Evolutionary conservation across 768 basidiomycete species (phyloP).

Genomic region (Artomyces pyxidatus): DNA sequence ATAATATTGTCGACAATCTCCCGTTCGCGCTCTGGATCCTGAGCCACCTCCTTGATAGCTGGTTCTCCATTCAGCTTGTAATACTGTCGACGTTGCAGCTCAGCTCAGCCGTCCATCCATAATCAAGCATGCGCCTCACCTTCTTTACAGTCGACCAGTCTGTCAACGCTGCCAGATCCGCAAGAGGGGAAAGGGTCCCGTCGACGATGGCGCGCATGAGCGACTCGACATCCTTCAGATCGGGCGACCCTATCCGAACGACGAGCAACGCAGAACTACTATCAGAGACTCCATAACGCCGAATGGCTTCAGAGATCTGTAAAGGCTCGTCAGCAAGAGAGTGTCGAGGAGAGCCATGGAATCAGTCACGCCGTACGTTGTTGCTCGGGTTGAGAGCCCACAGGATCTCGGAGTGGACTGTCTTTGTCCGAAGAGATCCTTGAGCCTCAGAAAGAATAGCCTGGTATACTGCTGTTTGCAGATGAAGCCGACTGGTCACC

Average conservation of each 20-base stretch:
- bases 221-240: conserved; percentile 33
- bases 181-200: conserved; percentile 46
- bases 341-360: neutral
- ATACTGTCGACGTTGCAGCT: conserved; percentile 49
- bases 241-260: conserved; percentile 49
- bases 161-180: conserved; percentile 36
- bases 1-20: conserved; percentile 56
- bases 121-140: too few relatives aligned
- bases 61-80: conserved; percentile 61
- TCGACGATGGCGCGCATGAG: conserved; percentile 50
- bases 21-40: conserved; percentile 29
- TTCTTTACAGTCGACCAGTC: conserved; percentile 74
- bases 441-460: conserved; percentile 64
- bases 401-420: conserved; percentile 87
- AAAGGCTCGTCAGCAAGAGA: neutral
- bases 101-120: too few relatives aligned
- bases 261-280: conserved; percentile 58
- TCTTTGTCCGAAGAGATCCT: conserved; percentile 64
- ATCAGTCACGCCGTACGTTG: conserved; percentile 44
- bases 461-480: conserved; percentile 80
- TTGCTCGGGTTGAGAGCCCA: conserved; percentile 81
- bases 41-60: conserved; percentile 28
- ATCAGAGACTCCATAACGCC: conserved; percentile 77
- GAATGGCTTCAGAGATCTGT: conserved; percentile 87
- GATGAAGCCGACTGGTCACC: conserved; percentile 76